Evolutionary conservation across 352 stramenopile genomes (phyloP).

Genomic region (Paralagenidium karlingii): DNA sequence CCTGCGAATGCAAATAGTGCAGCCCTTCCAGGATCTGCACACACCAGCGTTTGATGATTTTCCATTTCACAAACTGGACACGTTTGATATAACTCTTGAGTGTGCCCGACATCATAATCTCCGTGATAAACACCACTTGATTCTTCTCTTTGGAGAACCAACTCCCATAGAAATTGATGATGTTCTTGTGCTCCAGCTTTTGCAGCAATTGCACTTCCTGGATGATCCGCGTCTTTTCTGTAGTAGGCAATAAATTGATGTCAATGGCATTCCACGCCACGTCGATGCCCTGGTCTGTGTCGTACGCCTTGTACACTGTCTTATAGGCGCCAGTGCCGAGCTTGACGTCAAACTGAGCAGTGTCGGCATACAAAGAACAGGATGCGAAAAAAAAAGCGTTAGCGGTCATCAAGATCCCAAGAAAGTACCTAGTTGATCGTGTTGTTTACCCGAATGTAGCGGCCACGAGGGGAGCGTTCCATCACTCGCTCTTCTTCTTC

Average conservation of each 20-base stretch:
- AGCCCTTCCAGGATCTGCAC: slow-evolving; percentile 95
- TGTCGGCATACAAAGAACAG: slow-evolving; percentile 1
- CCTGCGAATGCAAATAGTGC: slow-evolving; percentile 86
- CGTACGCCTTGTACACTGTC: slow-evolving; percentile 91
- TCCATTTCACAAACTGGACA: slow-evolving; percentile 96
- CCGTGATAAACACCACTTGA: slow-evolving; percentile 98
- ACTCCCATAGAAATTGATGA: slow-evolving; percentile 98
- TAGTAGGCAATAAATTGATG: slow-evolving; percentile 90
- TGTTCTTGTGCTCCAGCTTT: slow-evolving; percentile 97
- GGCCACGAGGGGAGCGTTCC: slow-evolving; percentile 65
- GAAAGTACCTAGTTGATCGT: too few relatives aligned
- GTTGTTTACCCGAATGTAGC: slow-evolving; percentile 54
- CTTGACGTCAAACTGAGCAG: slow-evolving; percentile 74
- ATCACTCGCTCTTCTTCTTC: slow-evolving; percentile 46
- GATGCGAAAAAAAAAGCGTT: too few relatives aligned
- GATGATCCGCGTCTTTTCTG: slow-evolving; percentile 93
- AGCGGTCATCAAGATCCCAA: too few relatives aligned
- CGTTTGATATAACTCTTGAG: slow-evolving; percentile 96
- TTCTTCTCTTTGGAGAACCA: slow-evolving; percentile 98
- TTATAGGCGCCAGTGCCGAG: slow-evolving; percentile 81
- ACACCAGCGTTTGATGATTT: slow-evolving; percentile 97
- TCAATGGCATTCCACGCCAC: slow-evolving; percentile 99
- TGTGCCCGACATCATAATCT: slow-evolving; percentile 95
- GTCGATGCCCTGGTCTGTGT: slow-evolving; percentile 98
- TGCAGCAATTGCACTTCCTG: slow-evolving; percentile 96